phyloP scores from a whole-genome alignment of 306 rosid genomes.

The Acacia acuminata region DNA sequence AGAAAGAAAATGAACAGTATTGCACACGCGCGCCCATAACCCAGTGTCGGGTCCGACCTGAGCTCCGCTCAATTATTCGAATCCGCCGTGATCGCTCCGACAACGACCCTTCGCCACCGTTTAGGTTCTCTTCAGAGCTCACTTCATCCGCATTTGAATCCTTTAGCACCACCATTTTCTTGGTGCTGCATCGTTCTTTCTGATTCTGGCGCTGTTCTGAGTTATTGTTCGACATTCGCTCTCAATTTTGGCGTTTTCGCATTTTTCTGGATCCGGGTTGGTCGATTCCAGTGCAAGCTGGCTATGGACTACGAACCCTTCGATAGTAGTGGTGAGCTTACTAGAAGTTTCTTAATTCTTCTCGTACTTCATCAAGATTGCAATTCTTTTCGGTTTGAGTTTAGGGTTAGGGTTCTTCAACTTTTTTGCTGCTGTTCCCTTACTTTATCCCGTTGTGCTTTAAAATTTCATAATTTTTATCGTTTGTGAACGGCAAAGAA shows the following conservation, averaged over 20 bases:
- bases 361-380: conserved; percentile 11
- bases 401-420: conserved; percentile 37
- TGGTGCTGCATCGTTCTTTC: not conserved
- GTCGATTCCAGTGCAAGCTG: conserved; percentile 45
- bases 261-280: conserved; percentile 11
- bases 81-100: conserved; percentile 15
- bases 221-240: not conserved
- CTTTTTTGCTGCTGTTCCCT: not conserved
- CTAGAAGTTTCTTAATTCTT: conserved; percentile 6
- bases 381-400: not conserved
- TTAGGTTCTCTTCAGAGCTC: not conserved
- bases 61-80: not conserved
- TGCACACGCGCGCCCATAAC: conserved; percentile 17
- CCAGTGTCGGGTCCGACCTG: conserved; percentile 30
- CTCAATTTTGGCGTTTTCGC: conserved; percentile 8
- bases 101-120: not conserved
- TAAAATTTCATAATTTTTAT: not conserved
- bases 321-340: conserved; percentile 87
- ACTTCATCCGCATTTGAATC: conserved; percentile 14
- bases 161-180: conserved; percentile 13
- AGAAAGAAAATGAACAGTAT: not conserved
- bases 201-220: not conserved
- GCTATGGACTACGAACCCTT: conserved; percentile 95
- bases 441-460: not conserved
- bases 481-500: conserved; percentile 4